Base-by-base conservation (phyloP, 441 rosid genomes). In the Croton laevigatus region DNA sequence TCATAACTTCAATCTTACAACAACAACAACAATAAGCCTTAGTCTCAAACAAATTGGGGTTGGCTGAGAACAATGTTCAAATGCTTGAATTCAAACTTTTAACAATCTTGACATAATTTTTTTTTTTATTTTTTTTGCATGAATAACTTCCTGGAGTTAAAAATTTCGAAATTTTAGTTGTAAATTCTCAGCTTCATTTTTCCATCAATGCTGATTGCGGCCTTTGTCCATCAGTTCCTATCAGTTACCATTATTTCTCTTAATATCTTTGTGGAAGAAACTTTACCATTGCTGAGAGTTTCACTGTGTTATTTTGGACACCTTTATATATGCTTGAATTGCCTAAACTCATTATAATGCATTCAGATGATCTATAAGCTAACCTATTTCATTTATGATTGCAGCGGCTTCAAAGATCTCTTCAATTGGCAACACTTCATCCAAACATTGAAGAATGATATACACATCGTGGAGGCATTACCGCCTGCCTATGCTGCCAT, bases 401-500 rank as follows among this genome's bases (percentile, higher is more conserved):
- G 81, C 84, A 91, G 97, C 78, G 94, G 82, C 77, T 91, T 94
- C 80, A 94, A 94, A 79, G 97, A 94, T 86, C 83, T 94, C 9
- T 94, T 94, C 88, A 86, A 94, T 72, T 90, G 98, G 98, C 81
- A 75, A 64, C 89, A 91, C 77, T 94, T 94, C 82, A 88, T 94
- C 9, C 76, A 86, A 66, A 84, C 87, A n/a, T 70, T 94, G 75
- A 84, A 86, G 78, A 85, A 88, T 78, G 98, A 90, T 71, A 78
- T 91, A 69, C 90, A 84, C 80, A 85, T 91, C 71, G 91, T 94
- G 52, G 95, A 94, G 88, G 58, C 77, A 57, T 73, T 91, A 72
- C 97, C 97, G 54, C 74, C 85, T 44, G 79, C 79, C 62, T 83
- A 80, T 76, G 81, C 85, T 34, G 87, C 79, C 48, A 77, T 78